phyloP scores from a whole-genome alignment of 2,329 filamentous ascomycete genomes.

The Paecilomyces niveus region DNA sequence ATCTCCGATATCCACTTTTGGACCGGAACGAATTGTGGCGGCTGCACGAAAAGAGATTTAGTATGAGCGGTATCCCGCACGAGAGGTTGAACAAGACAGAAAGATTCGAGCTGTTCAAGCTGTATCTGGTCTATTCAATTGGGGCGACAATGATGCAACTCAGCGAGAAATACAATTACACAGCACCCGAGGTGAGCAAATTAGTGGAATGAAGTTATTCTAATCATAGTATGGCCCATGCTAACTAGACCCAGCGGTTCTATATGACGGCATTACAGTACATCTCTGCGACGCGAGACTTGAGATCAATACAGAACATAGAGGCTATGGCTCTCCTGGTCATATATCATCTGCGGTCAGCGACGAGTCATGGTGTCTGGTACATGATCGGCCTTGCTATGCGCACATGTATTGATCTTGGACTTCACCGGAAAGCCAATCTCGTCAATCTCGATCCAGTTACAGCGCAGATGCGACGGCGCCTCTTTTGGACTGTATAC shows the following conservation, averaged over 20 bases:
- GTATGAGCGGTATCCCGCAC: constrained; percentile 28
- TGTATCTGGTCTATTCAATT: constrained; percentile 48
- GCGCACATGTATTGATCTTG: constrained; percentile 47
- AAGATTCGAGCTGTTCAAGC: constrained; percentile 44
- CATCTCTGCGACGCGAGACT: constrained; percentile 42
- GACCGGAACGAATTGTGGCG: constrained; percentile 40
- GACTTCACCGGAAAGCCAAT: constrained; percentile 43
- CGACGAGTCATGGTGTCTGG: constrained; percentile 47
- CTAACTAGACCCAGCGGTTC: constrained; percentile 32
- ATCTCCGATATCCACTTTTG: constrained; percentile 46
- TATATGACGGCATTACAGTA: constrained; percentile 46
- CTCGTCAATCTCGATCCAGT: constrained; percentile 36
- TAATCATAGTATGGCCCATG: background rate
- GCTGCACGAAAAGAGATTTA: constrained; percentile 36
- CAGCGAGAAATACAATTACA: constrained; percentile 40
- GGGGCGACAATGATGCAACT: constrained; percentile 43
- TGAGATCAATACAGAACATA: constrained; percentile 45
- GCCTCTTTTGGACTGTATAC: constrained; percentile 48
- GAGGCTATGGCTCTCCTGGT: constrained; percentile 47
- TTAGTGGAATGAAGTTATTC: background rate
- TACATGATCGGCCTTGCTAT: constrained; percentile 50
- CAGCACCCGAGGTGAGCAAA: constrained; percentile 33
- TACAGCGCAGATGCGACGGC: constrained; percentile 39
- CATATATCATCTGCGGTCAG: constrained; percentile 45
- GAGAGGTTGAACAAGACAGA: constrained; percentile 27